Evolutionary conservation across 2,329 filamentous ascomycete genomes (phyloP), one percentile per base, ranked within the genome.

Genomic region (Talaromyces sp.): DNA sequence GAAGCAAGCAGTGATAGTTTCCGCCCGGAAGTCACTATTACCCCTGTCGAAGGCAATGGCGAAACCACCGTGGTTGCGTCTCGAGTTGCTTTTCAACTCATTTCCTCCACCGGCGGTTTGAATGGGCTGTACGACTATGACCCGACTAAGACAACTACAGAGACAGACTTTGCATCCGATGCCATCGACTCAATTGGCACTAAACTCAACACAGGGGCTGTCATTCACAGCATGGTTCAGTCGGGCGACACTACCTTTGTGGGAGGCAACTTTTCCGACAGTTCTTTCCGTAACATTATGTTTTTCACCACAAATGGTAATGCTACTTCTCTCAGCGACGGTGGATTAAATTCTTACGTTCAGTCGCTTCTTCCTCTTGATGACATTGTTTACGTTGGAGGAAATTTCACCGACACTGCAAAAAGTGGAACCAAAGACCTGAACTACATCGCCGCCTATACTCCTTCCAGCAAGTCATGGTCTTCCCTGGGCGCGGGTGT

Each of bases 111-210:
- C 53, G 90, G 90, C 3, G 90, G 89, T 56, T 79, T 99, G 57
- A 97, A 97, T 70, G 92, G 92, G 9, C 78, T 99, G 1, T 97
- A 90, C 71, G 94, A 97, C 69, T 97, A 90, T 70, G 84, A 95
- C 66, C 90, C 92, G 0, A 81, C 80, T 19, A 71, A 82, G 61
- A 78, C 81, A 12, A 79, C 80, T 0, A 78, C 89, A 35, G 81
- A 85, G 64, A 81, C 81, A 0, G 83, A 90, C 65, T 86, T 95
- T 61, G 80, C 85, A 14, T 82, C 82, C 27, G 96, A 92, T 1
- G 82, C 86, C 17, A 87, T 96, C 70, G 88, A 95, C 73, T 81
- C 83, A 67, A 88, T 93, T 38, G 91, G 91, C 19, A 85, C 84
- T 35, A 83, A 82, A 59, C 87, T 97, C 57, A 78, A 85, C 12